Evolutionary conservation across 2,329 filamentous ascomycete species (phyloP).

Genomic region (Tolypocladium cylindrosporum): DNA sequence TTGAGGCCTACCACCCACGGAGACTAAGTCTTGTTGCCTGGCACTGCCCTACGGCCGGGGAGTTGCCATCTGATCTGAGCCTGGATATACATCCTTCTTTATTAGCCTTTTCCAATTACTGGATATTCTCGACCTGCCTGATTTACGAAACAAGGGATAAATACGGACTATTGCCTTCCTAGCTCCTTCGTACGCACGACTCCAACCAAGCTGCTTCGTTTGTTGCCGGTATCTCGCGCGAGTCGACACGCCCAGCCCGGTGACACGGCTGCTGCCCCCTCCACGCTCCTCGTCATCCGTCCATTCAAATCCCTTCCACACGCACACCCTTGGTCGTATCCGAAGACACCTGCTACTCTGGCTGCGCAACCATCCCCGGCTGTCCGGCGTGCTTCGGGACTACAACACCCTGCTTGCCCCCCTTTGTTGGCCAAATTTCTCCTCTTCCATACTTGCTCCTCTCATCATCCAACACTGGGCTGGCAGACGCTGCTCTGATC

Average conservation of each 20-base stretch:
- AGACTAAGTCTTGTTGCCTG: too few species aligned
- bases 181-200: background rate
- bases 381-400: background rate
- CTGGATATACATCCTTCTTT: too few species aligned
- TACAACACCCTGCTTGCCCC: background rate
- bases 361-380: background rate
- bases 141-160: too few species aligned
- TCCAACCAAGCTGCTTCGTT: background rate
- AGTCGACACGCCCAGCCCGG: background rate
- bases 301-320: background rate
- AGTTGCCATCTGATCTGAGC: background rate
- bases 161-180: too few species aligned
- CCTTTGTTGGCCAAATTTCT: background rate
- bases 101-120: too few species aligned
- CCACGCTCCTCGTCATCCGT: background rate
- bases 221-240: background rate
- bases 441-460: background rate
- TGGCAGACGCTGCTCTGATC: background rate
- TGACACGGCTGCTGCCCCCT: background rate
- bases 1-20: too few species aligned
- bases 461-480: too few species aligned
- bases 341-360: background rate
- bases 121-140: too few species aligned
- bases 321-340: background rate
- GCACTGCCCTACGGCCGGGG: background rate